These are phyloP conservation scores for Edaphochlamys debaryana DNA, from an alignment of 139 green algal species.

Conservation along the genomic window DNA sequence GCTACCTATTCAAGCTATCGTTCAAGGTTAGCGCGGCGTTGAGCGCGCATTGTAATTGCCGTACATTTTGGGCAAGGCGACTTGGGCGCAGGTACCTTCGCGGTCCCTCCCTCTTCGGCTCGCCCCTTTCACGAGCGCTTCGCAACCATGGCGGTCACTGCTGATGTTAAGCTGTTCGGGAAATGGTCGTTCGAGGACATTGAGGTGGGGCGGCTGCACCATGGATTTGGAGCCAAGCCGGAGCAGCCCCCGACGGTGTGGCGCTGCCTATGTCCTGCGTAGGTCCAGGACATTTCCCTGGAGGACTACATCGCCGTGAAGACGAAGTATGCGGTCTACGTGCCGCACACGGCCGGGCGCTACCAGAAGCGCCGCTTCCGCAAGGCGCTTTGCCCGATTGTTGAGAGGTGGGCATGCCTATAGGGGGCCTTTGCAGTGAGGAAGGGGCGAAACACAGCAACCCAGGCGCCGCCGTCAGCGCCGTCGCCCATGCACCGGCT, in stretches of 20 bases:
- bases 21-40: too few species aligned
- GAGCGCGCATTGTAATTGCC: too few species aligned
- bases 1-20: too few species aligned
- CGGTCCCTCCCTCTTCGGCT: too few species aligned
- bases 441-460: too few species aligned
- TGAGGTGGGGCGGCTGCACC: slow-evolving; percentile 76
- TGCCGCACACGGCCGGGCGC: slow-evolving; percentile 97
- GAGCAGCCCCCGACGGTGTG: neutral
- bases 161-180: slow-evolving; percentile 91
- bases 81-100: too few species aligned
- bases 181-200: slow-evolving; percentile 98
- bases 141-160: slow-evolving; percentile 28
- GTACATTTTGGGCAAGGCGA: too few species aligned
- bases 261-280: neutral
- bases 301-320: slow-evolving; percentile 99
- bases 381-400: slow-evolving; percentile 99
- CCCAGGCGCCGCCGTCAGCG: slow-evolving; percentile 5
- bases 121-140: too few species aligned
- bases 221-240: too few species aligned
- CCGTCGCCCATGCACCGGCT: neutral
- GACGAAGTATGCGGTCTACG: slow-evolving; percentile 93
- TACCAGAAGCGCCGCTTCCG: slow-evolving; percentile 99
- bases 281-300: slow-evolving; percentile 98
- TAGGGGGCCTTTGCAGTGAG: neutral
- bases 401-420: slow-evolving; percentile 90